Percentiles rank a stretch among this genome's conserved stretches.
Conservation (phyloP, 805 yeast species). For the Saccharomyces eubayanus region DNA sequence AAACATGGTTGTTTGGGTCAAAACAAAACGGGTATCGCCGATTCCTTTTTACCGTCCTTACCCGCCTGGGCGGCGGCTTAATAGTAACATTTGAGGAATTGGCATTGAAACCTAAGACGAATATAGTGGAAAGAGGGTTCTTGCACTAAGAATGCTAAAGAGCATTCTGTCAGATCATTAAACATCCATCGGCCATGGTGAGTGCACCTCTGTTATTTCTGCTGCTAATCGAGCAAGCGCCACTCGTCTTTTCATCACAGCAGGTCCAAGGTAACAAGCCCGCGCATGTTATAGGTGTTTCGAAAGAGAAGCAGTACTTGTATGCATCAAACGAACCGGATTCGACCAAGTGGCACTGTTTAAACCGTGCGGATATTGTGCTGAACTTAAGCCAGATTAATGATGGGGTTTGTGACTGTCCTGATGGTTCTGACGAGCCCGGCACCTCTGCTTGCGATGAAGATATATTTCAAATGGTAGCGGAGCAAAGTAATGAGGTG, state of each 20-base stretch:
- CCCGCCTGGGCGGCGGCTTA: neutral
- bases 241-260: neutral
- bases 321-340: conserved; percentile 34
- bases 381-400: conserved; percentile 59
- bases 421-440: conserved; percentile 96
- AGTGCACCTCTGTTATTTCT: neutral
- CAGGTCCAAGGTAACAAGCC: neutral
- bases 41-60: neutral
- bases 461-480: conserved; percentile 5
- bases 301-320: conserved; percentile 13
- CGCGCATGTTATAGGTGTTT: conserved; percentile 10
- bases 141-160: neutral
- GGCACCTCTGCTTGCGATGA: conserved; percentile 77
- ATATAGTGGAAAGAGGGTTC: neutral
- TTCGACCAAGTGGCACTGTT: conserved; percentile 59
- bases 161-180: neutral
- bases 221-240: neutral
- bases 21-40: neutral
- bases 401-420: conserved; percentile 92
- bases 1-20: neutral
- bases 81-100: neutral
- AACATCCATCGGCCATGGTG: neutral
- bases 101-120: neutral
- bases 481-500: neutral
- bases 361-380: conserved; percentile 55